These are phyloP conservation scores for Trebouxia sp. DNA, from an alignment of 139 green algal genomes.

Conservation along the genomic window DNA sequence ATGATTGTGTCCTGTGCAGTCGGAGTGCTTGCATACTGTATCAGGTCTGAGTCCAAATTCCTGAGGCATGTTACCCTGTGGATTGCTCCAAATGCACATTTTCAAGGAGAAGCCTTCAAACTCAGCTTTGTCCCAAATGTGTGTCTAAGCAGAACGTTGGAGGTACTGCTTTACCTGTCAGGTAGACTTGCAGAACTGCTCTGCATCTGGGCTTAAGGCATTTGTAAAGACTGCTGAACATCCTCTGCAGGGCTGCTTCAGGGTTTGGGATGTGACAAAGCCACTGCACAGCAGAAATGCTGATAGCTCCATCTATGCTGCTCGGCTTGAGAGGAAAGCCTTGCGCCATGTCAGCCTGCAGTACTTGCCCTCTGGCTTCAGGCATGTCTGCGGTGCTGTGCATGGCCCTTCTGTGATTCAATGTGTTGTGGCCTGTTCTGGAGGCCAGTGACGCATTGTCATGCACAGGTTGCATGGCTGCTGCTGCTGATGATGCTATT, in stretches of 20 bases:
- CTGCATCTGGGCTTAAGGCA: conserved; percentile 20
- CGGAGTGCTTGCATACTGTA: background rate
- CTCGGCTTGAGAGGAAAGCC: conserved; percentile 70
- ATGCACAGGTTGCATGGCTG: background rate
- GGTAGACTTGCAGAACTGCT: conserved; percentile 46
- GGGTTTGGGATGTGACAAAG: conserved; percentile 31
- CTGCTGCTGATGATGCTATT: background rate
- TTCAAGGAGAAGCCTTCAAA: background rate
- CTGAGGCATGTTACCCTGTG: background rate
- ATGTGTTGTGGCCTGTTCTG: background rate
- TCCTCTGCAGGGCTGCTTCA: background rate
- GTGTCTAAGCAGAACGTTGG: too few species aligned
- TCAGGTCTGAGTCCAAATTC: background rate
- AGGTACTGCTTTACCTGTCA: conserved; percentile 35
- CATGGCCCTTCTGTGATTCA: background rate
- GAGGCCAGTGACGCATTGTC: background rate
- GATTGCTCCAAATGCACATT: background rate
- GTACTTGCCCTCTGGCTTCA: background rate
- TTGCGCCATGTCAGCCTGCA: conserved; percentile 70
- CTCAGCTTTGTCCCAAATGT: background rate
- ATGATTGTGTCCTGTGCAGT: background rate
- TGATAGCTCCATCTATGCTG: conserved; percentile 74
- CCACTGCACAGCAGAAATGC: conserved; percentile 55
- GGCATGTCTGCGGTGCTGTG: background rate
- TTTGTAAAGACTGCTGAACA: conserved; percentile 30